A percentile compares a stretch with the other conserved stretches of the same genome.
phyloP scores from a whole-genome alignment of 495 filamentous ascomycete genomes.

The Lasiosphaeriaceae sp. region DNA sequence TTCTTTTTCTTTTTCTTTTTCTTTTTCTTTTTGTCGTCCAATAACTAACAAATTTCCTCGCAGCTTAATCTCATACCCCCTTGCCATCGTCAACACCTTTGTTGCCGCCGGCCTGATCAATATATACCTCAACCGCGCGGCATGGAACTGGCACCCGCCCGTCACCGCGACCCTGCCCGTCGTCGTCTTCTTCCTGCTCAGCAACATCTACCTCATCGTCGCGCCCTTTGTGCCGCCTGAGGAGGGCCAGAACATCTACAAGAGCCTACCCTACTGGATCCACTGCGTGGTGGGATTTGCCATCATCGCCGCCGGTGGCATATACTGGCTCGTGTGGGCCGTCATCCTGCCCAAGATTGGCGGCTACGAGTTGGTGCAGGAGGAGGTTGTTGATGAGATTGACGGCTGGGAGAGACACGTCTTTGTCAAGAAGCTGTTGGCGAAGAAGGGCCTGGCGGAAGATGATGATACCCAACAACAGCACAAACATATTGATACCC shows the following conservation, averaged over 20 bases:
- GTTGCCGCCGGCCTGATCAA: conserved; percentile 54
- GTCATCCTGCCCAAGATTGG: conserved; percentile 56
- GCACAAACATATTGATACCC: no score
- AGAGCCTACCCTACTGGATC: conserved; percentile 41
- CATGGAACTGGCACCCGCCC: conserved; percentile 40
- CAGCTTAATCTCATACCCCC: conserved; percentile 58
- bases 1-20: no score
- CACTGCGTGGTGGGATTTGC: conserved; percentile 45
- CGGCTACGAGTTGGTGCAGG: conserved; percentile 57
- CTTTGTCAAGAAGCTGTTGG: conserved; percentile 21
- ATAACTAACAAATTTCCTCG: no score
- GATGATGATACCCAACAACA: no score
- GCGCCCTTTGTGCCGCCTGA: conserved; percentile 43
- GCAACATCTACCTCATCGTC: conserved; percentile 45
- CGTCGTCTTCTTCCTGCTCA: conserved; percentile 44
- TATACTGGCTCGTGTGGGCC: conserved; percentile 74
- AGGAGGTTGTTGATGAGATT: conserved; percentile 33
- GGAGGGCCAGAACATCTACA: conserved; percentile 39
- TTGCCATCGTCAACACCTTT: conserved; percentile 57
- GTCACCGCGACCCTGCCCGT: conserved; percentile 41
- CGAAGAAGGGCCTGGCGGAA: no score
- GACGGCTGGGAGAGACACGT: conserved; percentile 42
- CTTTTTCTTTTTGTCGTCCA: no score
- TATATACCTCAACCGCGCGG: conserved; percentile 50
- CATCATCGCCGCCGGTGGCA: conserved; percentile 42